phyloP scores from a whole-genome alignment of 148 eudicot species.

The Persicaria maculosa region DNA sequence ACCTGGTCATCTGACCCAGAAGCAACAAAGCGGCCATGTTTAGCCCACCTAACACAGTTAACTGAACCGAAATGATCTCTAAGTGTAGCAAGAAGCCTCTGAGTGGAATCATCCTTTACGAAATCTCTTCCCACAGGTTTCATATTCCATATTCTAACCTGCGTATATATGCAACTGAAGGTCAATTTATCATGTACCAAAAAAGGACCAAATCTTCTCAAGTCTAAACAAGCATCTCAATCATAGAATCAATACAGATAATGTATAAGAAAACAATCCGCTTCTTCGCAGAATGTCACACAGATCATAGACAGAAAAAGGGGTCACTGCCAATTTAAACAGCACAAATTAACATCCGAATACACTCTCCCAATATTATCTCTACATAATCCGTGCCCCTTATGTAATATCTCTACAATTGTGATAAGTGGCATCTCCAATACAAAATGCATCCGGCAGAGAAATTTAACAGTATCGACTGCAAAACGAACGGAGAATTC shows the following conservation, averaged over 20 bases:
- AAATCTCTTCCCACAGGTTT: slow-evolving; percentile 55
- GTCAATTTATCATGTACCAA: neutral
- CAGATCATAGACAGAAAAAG: neutral
- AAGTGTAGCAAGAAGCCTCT: slow-evolving; percentile 81
- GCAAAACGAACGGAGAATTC: neutral
- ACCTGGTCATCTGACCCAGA: slow-evolving; percentile 98
- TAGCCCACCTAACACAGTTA: slow-evolving; percentile 98
- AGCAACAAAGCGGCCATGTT: slow-evolving; percentile 78
- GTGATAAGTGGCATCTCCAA: neutral
- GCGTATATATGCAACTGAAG: slow-evolving; percentile 12
- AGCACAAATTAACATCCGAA: neutral
- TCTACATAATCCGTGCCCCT: neutral
- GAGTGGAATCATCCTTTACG: slow-evolving; percentile 47
- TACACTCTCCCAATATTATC: neutral
- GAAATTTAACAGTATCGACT: neutral
- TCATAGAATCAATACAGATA: neutral
- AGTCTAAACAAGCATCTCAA: neutral
- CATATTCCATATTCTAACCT: slow-evolving; percentile 96
- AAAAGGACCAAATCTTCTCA: neutral
- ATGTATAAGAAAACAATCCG: neutral
- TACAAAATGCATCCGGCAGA: neutral
- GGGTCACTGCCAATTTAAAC: neutral
- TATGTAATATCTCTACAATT: neutral
- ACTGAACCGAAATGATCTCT: slow-evolving; percentile 97
- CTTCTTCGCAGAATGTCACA: neutral